Base-by-base conservation (phyloP, 139 green algal genomes). In the Chlamydomonas asymmetrica region DNA sequence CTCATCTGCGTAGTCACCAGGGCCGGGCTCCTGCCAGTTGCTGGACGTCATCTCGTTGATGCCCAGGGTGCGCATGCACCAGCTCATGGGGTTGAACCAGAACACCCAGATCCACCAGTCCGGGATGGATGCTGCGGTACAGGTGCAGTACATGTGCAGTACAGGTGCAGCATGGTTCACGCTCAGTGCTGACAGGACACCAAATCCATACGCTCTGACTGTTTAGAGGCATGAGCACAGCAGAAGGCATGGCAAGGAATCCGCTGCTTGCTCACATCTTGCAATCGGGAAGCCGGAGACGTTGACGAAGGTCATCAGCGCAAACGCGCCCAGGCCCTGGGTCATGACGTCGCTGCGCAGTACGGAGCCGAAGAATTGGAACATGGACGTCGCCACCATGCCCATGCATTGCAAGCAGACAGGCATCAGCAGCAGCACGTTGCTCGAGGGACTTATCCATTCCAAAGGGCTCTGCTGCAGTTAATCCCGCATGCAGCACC, bases 231-330 rank as follows among this genome's bases (percentile, higher is more conserved):
- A n/a, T n/a, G n/a, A n/a, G n/a, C n/a, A n/a, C n/a, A n/a, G n/a
- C n/a, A n/a, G n/a, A n/a, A n/a, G n/a, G n/a, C n/a, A n/a, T n/a
- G n/a, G n/a, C n/a, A n/a, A n/a, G n/a, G n/a, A n/a, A n/a, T n/a
- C n/a, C n/a, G n/a, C n/a, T n/a, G n/a, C n/a, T n/a, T n/a, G n/a
- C 68, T 66, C 54, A 37, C 66, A 84, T 20, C 80, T 41, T 2
- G 91, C 79, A 39, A 93, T 92, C 29, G 76, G 71, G 62, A 91
- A 93, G 52, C 88, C 88, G 4, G 84, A 85, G 2, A 59, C 80
- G n/a, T 49, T 35, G 52, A 91, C 74, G 38, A 85, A 74, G 29
- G 92, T 60, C 62, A 92, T 66, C 23, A 89, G 77, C 20, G 84
- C 38, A 34, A 76, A 43, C 4, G 65, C 59, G 35, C 75, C 77